These are phyloP conservation scores for Kodamaea kaohsiungensis DNA, from an alignment of 805 yeast genomes.

Conservation along the genomic window DNA sequence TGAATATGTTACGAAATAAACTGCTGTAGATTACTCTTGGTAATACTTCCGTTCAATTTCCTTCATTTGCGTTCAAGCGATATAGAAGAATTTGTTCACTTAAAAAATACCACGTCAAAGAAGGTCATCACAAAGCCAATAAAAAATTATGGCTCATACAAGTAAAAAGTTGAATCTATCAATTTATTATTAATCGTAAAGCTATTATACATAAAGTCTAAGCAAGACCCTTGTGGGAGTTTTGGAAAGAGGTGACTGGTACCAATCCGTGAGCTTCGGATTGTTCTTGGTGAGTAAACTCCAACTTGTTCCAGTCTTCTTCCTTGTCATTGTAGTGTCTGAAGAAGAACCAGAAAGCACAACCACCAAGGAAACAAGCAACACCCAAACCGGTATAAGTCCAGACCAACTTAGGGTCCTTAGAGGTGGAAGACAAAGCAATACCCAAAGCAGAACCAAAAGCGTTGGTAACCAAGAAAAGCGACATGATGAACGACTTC, in stretches of 20 bases:
- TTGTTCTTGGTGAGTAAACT: slow-evolving; percentile 24
- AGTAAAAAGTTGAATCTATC: background rate
- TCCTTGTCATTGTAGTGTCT: slow-evolving; percentile 54
- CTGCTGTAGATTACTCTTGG: too few species aligned
- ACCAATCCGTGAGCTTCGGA: slow-evolving; percentile 10
- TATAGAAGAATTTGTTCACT: background rate
- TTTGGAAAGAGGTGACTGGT: slow-evolving; percentile 16
- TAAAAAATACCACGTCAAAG: background rate
- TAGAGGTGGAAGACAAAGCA: slow-evolving; percentile 66
- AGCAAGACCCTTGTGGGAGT: slow-evolving; percentile 18
- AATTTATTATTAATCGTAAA: background rate
- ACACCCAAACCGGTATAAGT: slow-evolving; percentile 63
- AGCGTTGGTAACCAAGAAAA: slow-evolving; percentile 73
- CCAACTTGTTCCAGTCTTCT: slow-evolving; percentile 58
- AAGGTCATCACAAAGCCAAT: background rate
- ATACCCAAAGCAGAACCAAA: slow-evolving; percentile 75
- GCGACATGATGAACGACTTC: slow-evolving; percentile 65
- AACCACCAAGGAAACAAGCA: slow-evolving; percentile 60
- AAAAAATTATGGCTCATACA: background rate
- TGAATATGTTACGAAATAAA: too few species aligned
- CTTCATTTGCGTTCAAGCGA: too few species aligned
- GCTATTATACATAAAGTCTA: background rate
- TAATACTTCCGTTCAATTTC: too few species aligned
- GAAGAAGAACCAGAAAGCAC: slow-evolving; percentile 62
- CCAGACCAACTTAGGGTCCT: slow-evolving; percentile 72